Conservation (phyloP, 768 basidiomycete species). For the Mycena filopes region DNA sequence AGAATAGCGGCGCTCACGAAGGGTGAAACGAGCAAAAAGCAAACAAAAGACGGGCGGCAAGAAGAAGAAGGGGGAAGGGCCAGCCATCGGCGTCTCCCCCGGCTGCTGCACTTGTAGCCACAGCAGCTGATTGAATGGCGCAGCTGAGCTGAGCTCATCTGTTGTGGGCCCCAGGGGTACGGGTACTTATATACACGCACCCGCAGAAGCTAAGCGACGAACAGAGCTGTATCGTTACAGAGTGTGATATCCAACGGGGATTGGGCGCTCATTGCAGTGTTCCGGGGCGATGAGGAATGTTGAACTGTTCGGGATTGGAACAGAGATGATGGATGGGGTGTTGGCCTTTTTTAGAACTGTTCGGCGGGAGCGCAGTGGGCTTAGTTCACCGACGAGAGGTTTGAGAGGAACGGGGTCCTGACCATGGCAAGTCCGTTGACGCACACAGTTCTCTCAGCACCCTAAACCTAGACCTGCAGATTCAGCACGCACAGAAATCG, state of each 20-base stretch:
- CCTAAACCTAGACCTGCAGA: no score
- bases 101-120: not conserved
- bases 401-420: no score
- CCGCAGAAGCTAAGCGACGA: not conserved
- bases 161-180: not conserved
- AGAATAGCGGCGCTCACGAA: no score
- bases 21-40: not conserved
- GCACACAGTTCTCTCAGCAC: no score
- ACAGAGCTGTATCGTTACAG: not conserved
- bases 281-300: no score
- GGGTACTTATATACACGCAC: not conserved
- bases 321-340: no score
- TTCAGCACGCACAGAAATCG: no score
- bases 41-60: not conserved
- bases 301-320: no score
- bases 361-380: no score
- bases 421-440: no score
- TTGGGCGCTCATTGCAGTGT: not conserved
- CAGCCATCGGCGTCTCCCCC: not conserved
- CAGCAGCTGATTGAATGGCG: constrained; percentile 11
- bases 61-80: not conserved
- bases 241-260: not conserved
- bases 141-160: constrained; percentile 8
- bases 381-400: no score
- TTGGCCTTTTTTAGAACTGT: no score